Evolutionary conservation across 495 filamentous ascomycete genomes (phyloP), one percentile per base, ranked within the genome.

Genomic region (Aspergillus homomorphus): DNA sequence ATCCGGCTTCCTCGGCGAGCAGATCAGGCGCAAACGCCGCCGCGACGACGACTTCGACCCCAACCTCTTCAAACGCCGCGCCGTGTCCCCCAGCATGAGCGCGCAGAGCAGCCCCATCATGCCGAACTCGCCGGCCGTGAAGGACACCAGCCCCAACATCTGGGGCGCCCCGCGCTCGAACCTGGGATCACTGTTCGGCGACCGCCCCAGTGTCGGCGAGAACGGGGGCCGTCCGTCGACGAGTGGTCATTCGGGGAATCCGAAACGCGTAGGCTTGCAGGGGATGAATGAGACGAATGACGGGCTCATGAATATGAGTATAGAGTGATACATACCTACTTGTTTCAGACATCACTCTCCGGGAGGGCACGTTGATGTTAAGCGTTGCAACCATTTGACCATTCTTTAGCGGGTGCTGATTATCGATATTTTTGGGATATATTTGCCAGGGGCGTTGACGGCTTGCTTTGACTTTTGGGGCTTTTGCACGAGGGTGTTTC

Each of bases 201-300:
- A 85, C 50, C 72, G 81, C 21, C 71, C 74, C 16, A 80, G 71
- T 23, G 78, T 78, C 16, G 80, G 71, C 24, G 79, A 78, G 24
- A 77, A 65, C 64, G 61, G 69, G 26, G 66, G 68, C 54, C 69
- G 71, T 46, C 73, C 69, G 53, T 24, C 54, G 24, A 51, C 52
- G 10, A 57, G 45, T 1, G 66, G 72, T 43, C 66, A 71, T 68
- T 53, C 71, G 1, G 77, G 77, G 21, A 74, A 76, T 14, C 68
- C 80, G 24, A 89, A 89, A 60, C 80, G 93, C 53, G 79, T 98
- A 24, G 96, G 95, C 20, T 81, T 95, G 53, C 94, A 98, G 70
- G 94, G 94, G 0, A 96, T 98, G 91, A 90, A 80, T 50, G 95
- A 98, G 75, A 94, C 95, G 3, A 89, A 91, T 66, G 94, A 98